phyloP scores from a whole-genome alignment of 2,329 filamentous ascomycete species.

The Waltergamsia citrina region DNA sequence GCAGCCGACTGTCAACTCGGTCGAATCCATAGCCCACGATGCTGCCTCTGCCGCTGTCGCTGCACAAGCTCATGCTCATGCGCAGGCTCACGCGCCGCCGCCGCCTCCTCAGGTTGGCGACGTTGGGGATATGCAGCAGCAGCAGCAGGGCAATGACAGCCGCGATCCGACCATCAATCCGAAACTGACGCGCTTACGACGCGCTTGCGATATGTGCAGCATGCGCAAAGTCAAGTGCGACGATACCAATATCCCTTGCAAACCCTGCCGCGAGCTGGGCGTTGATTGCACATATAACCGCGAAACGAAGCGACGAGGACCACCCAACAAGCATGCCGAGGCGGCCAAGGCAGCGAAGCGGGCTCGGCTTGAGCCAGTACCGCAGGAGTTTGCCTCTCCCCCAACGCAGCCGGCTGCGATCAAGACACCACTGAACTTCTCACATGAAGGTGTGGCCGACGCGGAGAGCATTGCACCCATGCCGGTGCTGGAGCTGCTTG shows the following conservation, averaged over 20 bases:
- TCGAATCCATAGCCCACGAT: conserved; percentile 1
- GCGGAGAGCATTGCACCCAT: conserved; percentile 65
- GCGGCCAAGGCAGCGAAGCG: conserved; percentile 44
- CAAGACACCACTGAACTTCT: conserved; percentile 37
- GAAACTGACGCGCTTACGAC: conserved; percentile 45
- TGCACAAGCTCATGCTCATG: conserved; percentile 4
- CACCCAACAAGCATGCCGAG: conserved; percentile 49
- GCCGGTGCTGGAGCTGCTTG: conserved; percentile 56
- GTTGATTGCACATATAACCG: conserved; percentile 50
- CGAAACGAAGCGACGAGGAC: conserved; percentile 48
- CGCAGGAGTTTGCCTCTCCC: conserved; percentile 1
- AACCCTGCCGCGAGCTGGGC: conserved; percentile 44
- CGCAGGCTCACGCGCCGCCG: conserved; percentile 3
- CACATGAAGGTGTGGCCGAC: conserved; percentile 28
- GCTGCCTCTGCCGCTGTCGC: conserved; percentile 7
- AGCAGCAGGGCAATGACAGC: conserved; percentile 8
- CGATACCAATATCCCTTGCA: conserved; percentile 44
- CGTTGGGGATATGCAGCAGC: conserved; percentile 8
- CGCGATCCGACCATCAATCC: conserved; percentile 33
- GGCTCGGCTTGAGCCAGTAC: conserved; percentile 24
- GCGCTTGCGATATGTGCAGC: conserved; percentile 53
- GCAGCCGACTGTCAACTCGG: background rate
- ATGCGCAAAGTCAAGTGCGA: conserved; percentile 55
- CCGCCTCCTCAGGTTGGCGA: conserved; percentile 4
- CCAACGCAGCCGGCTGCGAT: conserved; percentile 33